phyloP scores from a whole-genome alignment of 305 asterid species.

The Solanum aculeatissimum region DNA sequence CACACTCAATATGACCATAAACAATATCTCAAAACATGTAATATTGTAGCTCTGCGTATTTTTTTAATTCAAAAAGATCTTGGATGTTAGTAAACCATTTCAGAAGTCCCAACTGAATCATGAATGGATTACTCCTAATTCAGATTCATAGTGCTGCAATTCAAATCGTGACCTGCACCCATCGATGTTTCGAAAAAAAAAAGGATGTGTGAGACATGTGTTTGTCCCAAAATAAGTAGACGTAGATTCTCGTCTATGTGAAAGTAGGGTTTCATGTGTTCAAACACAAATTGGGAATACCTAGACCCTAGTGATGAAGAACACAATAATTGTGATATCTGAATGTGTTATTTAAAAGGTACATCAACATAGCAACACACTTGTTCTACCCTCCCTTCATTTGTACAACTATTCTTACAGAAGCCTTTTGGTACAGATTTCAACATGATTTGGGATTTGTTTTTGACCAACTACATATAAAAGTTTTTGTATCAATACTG shows the following conservation, averaged over 20 bases:
- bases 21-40: too few species aligned
- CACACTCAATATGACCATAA: too few species aligned
- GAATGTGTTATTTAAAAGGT: neutral
- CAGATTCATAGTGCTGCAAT: too few species aligned
- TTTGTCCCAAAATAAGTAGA: too few species aligned
- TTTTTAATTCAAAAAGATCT: too few species aligned
- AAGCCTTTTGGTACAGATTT: neutral
- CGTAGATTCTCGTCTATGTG: too few species aligned
- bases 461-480: conserved; percentile 2
- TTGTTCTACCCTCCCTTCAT: neutral
- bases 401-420: conserved; percentile 10
- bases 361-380: neutral
- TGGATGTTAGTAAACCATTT: neutral
- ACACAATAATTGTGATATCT: neutral
- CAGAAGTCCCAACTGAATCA: neutral
- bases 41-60: neutral
- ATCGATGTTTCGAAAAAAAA: too few species aligned
- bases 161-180: neutral
- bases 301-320: neutral
- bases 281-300: neutral
- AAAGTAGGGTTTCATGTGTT: neutral
- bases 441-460: neutral
- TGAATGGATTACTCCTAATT: neutral
- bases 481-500: neutral
- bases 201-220: too few species aligned